Conservation (phyloP, 2,329 filamentous ascomycete species). For the Aspergillus pseudotamarii region DNA sequence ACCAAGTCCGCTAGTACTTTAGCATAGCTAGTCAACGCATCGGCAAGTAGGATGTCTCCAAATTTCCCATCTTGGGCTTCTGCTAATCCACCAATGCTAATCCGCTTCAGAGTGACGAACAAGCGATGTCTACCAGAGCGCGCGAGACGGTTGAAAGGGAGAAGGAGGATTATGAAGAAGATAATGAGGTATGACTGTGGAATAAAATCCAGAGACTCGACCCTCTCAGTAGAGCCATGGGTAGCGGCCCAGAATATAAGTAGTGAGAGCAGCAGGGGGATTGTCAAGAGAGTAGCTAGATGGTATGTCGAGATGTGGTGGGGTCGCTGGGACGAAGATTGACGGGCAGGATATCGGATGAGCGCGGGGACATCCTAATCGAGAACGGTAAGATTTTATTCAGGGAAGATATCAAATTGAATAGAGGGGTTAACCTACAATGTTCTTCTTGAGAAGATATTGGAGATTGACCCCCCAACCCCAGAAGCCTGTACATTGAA, state of each 20-base stretch:
- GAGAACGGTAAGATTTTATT: slow-evolving; percentile 20
- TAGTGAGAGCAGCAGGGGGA: slow-evolving; percentile 71
- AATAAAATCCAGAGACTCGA: slow-evolving; percentile 79
- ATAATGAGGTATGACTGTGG: slow-evolving; percentile 81
- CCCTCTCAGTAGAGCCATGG: slow-evolving; percentile 67
- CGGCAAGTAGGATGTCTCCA: slow-evolving; percentile 88
- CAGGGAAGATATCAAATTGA: background rate
- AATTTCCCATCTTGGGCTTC: slow-evolving; percentile 89
- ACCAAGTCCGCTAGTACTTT: slow-evolving; percentile 90
- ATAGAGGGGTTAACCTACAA: slow-evolving; percentile 54
- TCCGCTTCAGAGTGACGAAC: slow-evolving; percentile 72
- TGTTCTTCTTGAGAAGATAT: slow-evolving; percentile 75
- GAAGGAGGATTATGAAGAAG: slow-evolving; percentile 70
- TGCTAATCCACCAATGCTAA: slow-evolving; percentile 83
- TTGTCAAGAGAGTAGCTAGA: slow-evolving; percentile 74
- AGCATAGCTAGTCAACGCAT: slow-evolving; percentile 92
- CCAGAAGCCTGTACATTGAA: slow-evolving; percentile 73
- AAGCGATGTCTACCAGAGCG: slow-evolving; percentile 74
- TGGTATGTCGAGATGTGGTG: slow-evolving; percentile 86
- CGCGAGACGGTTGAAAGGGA: slow-evolving; percentile 71
- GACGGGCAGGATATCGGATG: slow-evolving; percentile 80
- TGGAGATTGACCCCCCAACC: slow-evolving; percentile 93
- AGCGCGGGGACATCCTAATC: slow-evolving; percentile 75
- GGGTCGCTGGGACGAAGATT: slow-evolving; percentile 68
- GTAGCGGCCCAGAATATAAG: slow-evolving; percentile 83